Percentiles rank a stretch among this genome's conserved stretches.
Conservation (phyloP, 2,329 filamentous ascomycete genomes). For the Talaromyces rugulosus region DNA sequence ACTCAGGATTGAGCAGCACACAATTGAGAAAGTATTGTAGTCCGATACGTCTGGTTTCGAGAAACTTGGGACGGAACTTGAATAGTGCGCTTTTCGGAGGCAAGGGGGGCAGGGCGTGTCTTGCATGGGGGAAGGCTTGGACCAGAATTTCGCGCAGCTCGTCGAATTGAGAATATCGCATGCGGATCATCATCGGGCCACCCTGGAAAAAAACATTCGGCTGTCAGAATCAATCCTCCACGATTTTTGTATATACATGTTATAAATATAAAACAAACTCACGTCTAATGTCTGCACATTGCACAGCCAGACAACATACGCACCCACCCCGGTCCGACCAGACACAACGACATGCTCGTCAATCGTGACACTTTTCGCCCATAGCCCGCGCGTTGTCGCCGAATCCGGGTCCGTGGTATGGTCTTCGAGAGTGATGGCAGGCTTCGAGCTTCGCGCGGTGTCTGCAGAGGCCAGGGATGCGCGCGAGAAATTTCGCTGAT, state of each 20-base stretch:
- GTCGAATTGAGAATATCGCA: slow-evolving; percentile 89
- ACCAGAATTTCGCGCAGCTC: slow-evolving; percentile 70
- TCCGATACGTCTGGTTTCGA: slow-evolving; percentile 77
- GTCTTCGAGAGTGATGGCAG: slow-evolving; percentile 58
- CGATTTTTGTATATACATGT: not conserved
- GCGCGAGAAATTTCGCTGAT: slow-evolving; percentile 38
- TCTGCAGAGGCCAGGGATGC: slow-evolving; percentile 36
- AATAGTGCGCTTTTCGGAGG: slow-evolving; percentile 88
- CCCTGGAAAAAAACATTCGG: slow-evolving; percentile 36
- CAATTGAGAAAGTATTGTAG: slow-evolving; percentile 93
- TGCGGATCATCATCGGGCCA: slow-evolving; percentile 55
- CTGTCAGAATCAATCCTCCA: slow-evolving; percentile 16
- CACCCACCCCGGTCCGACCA: slow-evolving; percentile 62
- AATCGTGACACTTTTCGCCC: slow-evolving; percentile 59
- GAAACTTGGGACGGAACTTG: slow-evolving; percentile 73
- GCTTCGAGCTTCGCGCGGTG: slow-evolving; percentile 23
- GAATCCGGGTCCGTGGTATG: slow-evolving; percentile 56
- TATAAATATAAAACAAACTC: slow-evolving; percentile 29
- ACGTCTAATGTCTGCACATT: slow-evolving; percentile 81
- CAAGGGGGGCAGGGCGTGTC: slow-evolving; percentile 78
- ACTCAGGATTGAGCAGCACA: slow-evolving; percentile 87
- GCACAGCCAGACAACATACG: slow-evolving; percentile 94
- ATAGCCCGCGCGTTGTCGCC: slow-evolving; percentile 55
- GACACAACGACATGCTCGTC: slow-evolving; percentile 60
- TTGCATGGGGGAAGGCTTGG: slow-evolving; percentile 76